Evolutionary conservation across 257 asterid genomes (phyloP), one percentile per base, ranked within the genome.

Genomic region (Penstemon davidsonii): DNA sequence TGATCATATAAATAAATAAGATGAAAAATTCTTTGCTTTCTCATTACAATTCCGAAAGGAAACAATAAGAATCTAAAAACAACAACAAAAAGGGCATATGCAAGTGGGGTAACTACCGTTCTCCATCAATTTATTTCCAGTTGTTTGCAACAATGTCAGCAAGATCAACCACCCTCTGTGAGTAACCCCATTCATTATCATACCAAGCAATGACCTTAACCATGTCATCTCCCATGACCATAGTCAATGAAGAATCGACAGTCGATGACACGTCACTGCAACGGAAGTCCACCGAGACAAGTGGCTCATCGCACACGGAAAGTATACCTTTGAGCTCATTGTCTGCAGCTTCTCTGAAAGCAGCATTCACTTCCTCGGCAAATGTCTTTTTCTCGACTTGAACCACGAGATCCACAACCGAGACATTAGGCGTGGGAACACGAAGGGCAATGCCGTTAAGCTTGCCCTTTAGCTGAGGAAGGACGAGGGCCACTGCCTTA

Each of bases 181-280:
- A 92, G 88, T 92, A 92, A 5, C 97, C 98, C 97, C 98, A 92
- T 75, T 92, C 97, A 58, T 92, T 92, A 73, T 92, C 98, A 55
- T 90, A 92, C 98, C 98, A 92, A 8, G 98, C 98, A 46, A 92
- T 87, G 8, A 92, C 98, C 96, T 90, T 92, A 6, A 90, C 94
- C 97, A 90, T 92, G 76, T 92, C 98, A 61, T 92, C 97, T 76
- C 98, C 98, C 97, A 90, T 92, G 18, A 92, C 98, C 98, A 92
- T 90, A 1, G 98, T 92, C 53, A 92, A 70, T 0, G 98, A 90
- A 13, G 98, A 62, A 47, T 92, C 98, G 2, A 92, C 82, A 0
- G 97, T 90, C 4, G 98, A 90, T 4, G 97, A 92, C n/a, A 90
- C 98, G 19, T 90, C 97, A 41, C 85, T 76, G 89, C 98, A 92